Evolutionary conservation across 108 stramenopile genomes (phyloP).

Genomic region (Cyclotella cryptica): DNA sequence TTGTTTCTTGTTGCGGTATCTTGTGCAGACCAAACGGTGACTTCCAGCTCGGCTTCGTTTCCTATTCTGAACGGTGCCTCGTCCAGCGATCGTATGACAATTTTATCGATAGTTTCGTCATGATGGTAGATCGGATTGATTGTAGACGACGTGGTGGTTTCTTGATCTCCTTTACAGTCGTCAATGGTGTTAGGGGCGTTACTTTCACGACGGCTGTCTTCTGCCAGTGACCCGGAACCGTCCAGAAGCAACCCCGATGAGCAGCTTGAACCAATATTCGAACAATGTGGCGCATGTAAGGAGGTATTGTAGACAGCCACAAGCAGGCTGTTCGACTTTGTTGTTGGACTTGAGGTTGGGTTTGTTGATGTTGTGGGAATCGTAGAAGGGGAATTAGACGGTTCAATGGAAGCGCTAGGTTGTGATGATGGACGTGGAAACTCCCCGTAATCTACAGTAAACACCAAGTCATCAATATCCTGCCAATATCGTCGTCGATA

Average conservation of each 20-base stretch:
- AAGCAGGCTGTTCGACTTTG: neutral
- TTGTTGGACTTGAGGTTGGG: neutral
- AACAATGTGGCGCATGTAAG: slow-evolving; percentile 1
- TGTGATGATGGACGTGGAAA: neutral
- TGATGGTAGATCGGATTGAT: slow-evolving; percentile 5
- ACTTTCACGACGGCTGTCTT: neutral
- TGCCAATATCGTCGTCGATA: neutral
- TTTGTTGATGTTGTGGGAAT: neutral
- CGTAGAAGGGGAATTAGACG: neutral
- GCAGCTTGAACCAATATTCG: neutral
- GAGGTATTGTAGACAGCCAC: slow-evolving; percentile 1
- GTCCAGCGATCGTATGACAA: slow-evolving; percentile 6
- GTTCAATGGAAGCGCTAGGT: neutral
- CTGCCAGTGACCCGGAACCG: neutral
- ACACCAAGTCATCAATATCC: slow-evolving; percentile 16
- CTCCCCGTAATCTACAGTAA: neutral
- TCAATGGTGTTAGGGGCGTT: slow-evolving; percentile 21
- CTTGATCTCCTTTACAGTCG: slow-evolving; percentile 14
- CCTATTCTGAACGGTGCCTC: neutral
- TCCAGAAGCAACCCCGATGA: neutral
- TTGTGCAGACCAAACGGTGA: slow-evolving; percentile 10
- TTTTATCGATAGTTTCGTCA: slow-evolving; percentile 25
- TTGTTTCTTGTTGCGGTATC: slow-evolving; percentile 1
- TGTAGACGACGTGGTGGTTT: neutral
- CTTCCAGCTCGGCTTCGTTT: slow-evolving; percentile 7